phyloP scores from a whole-genome alignment of 2,329 filamentous ascomycete genomes.

The Botryotinia convoluta region DNA sequence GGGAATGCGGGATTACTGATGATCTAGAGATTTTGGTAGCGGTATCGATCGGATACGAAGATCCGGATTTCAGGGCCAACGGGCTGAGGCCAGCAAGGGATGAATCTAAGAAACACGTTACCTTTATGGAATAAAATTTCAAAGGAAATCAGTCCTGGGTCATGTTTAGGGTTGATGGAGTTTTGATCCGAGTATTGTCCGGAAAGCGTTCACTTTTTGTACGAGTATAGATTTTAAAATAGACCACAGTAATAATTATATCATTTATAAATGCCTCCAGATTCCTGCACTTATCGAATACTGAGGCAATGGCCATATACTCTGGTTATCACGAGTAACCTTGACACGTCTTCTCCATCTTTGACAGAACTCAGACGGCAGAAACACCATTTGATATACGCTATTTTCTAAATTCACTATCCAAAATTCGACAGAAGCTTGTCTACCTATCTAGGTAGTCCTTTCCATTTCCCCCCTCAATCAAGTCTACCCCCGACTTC shows the following conservation, averaged over 20 bases:
- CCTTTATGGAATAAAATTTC: slow-evolving; percentile 1
- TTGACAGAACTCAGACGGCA: background rate
- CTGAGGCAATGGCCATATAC: background rate
- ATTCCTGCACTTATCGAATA: too few species aligned
- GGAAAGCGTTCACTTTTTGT: background rate
- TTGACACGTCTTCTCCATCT: background rate
- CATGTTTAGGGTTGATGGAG: background rate
- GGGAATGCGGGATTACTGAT: slow-evolving; percentile 6
- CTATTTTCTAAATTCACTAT: too few species aligned
- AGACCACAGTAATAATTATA: background rate
- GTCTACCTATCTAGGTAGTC: background rate
- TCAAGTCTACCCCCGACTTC: too few species aligned
- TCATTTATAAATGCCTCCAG: background rate
- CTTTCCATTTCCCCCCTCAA: too few species aligned
- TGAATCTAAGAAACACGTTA: background rate
- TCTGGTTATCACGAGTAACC: background rate
- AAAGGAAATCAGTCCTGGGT: background rate
- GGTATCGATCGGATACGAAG: slow-evolving; percentile 17
- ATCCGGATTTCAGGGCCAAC: background rate
- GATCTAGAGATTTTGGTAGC: slow-evolving; percentile 13
- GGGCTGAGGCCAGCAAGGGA: background rate
- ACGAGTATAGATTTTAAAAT: background rate
- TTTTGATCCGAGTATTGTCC: background rate
- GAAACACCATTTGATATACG: background rate
- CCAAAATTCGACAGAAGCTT: background rate